Conservation (phyloP, 2,329 filamentous ascomycete genomes). For the Penicillium sp. region DNA sequence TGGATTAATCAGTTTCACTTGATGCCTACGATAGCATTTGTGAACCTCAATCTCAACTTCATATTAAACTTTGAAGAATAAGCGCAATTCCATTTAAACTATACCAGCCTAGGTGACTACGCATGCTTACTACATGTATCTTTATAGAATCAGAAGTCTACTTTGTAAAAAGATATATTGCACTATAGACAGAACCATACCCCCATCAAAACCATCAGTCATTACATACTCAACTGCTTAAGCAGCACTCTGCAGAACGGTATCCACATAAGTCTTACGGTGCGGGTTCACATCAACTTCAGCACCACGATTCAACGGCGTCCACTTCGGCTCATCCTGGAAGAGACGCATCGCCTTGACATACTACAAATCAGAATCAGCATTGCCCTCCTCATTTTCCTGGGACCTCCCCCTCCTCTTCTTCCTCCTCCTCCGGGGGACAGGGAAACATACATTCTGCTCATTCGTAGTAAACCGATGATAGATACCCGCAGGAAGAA, state of each 20-base stretch:
- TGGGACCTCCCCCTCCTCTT: neutral
- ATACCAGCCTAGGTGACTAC: neutral
- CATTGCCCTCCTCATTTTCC: too few species aligned
- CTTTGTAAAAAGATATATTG: too few species aligned
- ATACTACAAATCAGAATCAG: slow-evolving; percentile 63
- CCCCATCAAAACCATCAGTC: too few species aligned
- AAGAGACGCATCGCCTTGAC: slow-evolving; percentile 95
- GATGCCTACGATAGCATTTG: slow-evolving; percentile 2
- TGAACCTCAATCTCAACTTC: too few species aligned
- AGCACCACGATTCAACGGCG: slow-evolving; percentile 77
- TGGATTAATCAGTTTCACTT: neutral
- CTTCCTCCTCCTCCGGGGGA: neutral
- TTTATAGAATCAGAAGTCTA: too few species aligned
- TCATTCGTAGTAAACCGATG: slow-evolving; percentile 96
- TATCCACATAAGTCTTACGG: slow-evolving; percentile 74
- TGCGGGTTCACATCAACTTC: slow-evolving; percentile 80
- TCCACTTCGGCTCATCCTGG: slow-evolving; percentile 99
- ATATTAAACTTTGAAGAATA: slow-evolving; percentile 6
- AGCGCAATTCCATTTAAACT: neutral
- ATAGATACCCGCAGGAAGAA: slow-evolving; percentile 93
- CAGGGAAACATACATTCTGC: slow-evolving; percentile 71
- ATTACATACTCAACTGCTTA: too few species aligned
- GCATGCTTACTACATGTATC: too few species aligned
- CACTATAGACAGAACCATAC: too few species aligned
- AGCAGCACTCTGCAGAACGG: slow-evolving; percentile 28